Evolutionary conservation across 805 yeast genomes (phyloP).

Genomic region (Jamesozyma piceae): DNA sequence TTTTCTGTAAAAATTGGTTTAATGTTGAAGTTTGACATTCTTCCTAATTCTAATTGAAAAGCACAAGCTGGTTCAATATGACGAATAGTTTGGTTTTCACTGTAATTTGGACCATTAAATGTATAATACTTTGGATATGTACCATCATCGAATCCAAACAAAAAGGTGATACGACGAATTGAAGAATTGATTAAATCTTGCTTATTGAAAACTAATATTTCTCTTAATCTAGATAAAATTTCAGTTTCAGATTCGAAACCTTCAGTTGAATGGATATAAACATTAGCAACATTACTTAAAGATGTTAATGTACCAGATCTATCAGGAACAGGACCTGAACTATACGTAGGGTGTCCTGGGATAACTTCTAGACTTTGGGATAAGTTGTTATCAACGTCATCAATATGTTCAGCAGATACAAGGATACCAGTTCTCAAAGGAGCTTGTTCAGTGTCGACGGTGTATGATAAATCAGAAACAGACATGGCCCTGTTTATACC

Average conservation of each 20-base stretch:
- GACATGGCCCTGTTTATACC: slow-evolving; percentile 80
- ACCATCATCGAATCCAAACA: slow-evolving; percentile 75
- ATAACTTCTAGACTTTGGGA: slow-evolving; percentile 64
- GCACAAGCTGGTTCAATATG: slow-evolving; percentile 98
- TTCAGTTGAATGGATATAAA: slow-evolving; percentile 64
- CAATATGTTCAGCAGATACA: slow-evolving; percentile 71
- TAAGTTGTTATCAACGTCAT: slow-evolving; percentile 81
- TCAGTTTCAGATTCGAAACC: slow-evolving; percentile 67
- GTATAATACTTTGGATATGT: slow-evolving; percentile 92
- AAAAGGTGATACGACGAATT: slow-evolving; percentile 88
- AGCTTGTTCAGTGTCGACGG: slow-evolving; percentile 58
- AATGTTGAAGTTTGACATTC: slow-evolving; percentile 90
- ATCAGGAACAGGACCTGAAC: slow-evolving; percentile 42
- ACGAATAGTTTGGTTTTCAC: slow-evolving; percentile 87
- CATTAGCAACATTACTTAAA: slow-evolving; percentile 73
- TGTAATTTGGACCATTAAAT: slow-evolving; percentile 78
- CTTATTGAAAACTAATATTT: slow-evolving; percentile 55
- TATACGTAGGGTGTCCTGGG: slow-evolving; percentile 36
- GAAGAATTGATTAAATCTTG: slow-evolving; percentile 62
- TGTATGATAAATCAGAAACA: slow-evolving; percentile 82
- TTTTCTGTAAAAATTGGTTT: slow-evolving; percentile 93
- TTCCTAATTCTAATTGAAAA: slow-evolving; percentile 88
- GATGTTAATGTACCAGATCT: slow-evolving; percentile 32
- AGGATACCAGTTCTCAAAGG: slow-evolving; percentile 79
- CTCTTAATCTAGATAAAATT: slow-evolving; percentile 51